phyloP scores from a whole-genome alignment of 345 rosid species.

The Streptanthus diversifolius region DNA sequence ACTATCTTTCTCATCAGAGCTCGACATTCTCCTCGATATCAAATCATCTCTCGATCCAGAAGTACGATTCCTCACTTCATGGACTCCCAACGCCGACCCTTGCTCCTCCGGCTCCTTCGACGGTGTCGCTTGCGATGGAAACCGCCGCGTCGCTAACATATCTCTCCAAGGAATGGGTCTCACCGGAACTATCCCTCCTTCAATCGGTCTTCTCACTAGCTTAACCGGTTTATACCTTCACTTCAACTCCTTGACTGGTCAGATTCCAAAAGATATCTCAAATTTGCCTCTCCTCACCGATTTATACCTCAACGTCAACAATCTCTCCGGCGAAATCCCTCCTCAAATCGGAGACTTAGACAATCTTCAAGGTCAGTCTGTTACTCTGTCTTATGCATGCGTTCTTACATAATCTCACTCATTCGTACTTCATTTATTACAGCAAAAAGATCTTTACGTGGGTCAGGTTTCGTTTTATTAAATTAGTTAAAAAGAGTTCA shows the following conservation, averaged over 20 bases:
- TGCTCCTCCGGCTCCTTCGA: conserved; percentile 58
- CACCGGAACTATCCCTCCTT: conserved; percentile 67
- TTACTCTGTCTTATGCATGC: conserved; percentile 25
- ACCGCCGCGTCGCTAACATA: conserved; percentile 66
- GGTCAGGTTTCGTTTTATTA: conserved; percentile 12
- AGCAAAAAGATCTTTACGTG: not conserved
- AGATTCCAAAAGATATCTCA: conserved; percentile 71
- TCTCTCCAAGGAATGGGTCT: conserved; percentile 93
- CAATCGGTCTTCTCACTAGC: conserved; percentile 63
- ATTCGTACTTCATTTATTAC: conserved; percentile 19
- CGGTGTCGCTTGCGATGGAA: conserved; percentile 82
- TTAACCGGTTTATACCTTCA: conserved; percentile 90
- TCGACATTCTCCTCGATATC: conserved; percentile 60
- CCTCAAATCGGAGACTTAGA: conserved; percentile 58
- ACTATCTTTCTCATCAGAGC: conserved; percentile 51
- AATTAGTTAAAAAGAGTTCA: not conserved
- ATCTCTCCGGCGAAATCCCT: conserved; percentile 79
- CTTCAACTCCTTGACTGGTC: conserved; percentile 73
- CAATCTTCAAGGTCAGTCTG: conserved; percentile 74
- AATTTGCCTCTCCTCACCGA: conserved; percentile 57
- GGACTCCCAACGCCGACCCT: conserved; percentile 56
- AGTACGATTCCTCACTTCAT: conserved; percentile 61
- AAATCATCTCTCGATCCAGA: conserved; percentile 82
- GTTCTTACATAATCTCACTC: not conserved
- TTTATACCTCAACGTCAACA: conserved; percentile 81